Base-by-base conservation (phyloP, 169 alveolate species). In the Eimeria zaria region DNA sequence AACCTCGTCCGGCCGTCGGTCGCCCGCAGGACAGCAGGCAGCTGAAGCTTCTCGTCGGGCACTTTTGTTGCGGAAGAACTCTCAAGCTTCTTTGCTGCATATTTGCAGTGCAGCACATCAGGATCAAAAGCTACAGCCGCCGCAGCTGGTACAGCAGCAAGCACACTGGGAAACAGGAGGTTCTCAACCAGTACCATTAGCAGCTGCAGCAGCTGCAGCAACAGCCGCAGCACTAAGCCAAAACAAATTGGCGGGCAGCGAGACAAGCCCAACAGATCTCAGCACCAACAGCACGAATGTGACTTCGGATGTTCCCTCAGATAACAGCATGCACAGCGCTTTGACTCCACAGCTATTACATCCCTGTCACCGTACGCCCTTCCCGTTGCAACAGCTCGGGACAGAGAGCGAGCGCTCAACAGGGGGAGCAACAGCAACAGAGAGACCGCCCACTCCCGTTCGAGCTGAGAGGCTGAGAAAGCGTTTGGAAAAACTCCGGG, bases 41-140 rank as follows among this genome's bases (percentile, higher is more conserved):
- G 90, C 90, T 46, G 71, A 81, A 39, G 90, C 90, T 81, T 81
- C 90, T 53, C 90, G 90, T 41, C 90, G 90, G 33, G 90, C 90
- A 33, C 39, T 51, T 33, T 14, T 81, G 71, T 46, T 81, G 53
- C 67, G 90, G 48, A 81, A 81, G 27, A 81, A 33, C 51, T 81
- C 90, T 12, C 90, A 48, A 60, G 41, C 90, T 2, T 81, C 90
- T 48, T 55, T 81, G 67, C 14, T 81, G 30, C 71, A 81, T 8
- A 53, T 81, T 14, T 51, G 90, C 73, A 22, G 53, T 33, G 90
- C 90, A 51, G 90, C 71, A 14, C 30, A 7, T 36, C 90, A 81
- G 33, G 74, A 53, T 51, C 90, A 51, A 73, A 51, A 81, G 53
- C 74, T 20, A 73, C 90, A 44, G 44, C 87, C 22, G 87, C 27